Conservation (phyloP, 257 asterid genomes). For the Solanum etuberosum region DNA sequence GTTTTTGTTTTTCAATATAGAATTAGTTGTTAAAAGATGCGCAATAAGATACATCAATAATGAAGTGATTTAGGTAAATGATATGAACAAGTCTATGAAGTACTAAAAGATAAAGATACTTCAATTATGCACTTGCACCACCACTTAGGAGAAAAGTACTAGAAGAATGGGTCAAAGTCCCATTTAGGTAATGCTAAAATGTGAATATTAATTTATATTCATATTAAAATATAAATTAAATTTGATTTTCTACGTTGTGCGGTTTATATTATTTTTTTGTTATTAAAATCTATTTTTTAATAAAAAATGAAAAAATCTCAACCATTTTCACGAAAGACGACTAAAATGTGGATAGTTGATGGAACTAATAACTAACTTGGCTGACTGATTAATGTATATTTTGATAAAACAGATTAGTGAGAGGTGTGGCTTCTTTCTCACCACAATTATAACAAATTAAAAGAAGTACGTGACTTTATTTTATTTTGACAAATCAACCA, state of each 20-base stretch:
- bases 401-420: neutral
- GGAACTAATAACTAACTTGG: neutral
- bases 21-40: neutral
- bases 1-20: neutral
- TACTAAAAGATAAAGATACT: neutral
- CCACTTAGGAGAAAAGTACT: neutral
- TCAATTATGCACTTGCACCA: neutral
- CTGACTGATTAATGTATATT: neutral
- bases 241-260: rapidly evolving
- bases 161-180: neutral
- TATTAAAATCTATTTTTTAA: too few species aligned
- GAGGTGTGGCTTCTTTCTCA: neutral
- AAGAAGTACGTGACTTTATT: too few species aligned
- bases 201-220: neutral
- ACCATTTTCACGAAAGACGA: too few species aligned
- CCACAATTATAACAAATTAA: neutral
- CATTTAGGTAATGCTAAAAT: neutral
- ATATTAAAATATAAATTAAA: neutral
- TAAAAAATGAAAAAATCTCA: neutral
- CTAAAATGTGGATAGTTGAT: neutral
- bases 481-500: too few species aligned
- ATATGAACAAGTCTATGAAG: neutral
- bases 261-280: neutral
- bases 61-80: neutral
- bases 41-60: neutral